Conservation (phyloP, 345 rosid genomes). For the Populus nigra region DNA sequence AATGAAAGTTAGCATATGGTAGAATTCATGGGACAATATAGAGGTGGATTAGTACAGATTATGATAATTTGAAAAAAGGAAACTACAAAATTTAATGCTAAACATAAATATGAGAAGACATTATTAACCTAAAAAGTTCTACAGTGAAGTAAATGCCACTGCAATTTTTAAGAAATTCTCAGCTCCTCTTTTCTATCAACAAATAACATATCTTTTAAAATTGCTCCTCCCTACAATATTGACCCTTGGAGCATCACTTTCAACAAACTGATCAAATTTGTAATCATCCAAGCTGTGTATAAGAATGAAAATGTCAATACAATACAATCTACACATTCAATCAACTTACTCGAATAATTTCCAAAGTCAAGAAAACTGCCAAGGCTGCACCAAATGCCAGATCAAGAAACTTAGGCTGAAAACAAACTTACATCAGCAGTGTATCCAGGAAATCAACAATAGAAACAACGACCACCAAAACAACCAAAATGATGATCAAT, state of each 20-base stretch:
- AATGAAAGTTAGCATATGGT: neutral
- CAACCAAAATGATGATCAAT: neutral
- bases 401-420: constrained; percentile 92
- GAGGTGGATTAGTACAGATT: neutral
- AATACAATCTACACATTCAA: neutral
- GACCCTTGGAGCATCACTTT: neutral
- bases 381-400: constrained; percentile 96
- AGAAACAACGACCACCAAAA: neutral
- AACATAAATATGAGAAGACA: neutral
- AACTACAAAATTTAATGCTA: neutral
- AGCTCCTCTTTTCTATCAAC: neutral
- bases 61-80: neutral
- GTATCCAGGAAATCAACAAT: neutral
- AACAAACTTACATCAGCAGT: constrained; percentile 15
- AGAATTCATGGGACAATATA: neutral
- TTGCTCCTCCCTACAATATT: neutral
- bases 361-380: constrained; percentile 71
- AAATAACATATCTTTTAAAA: neutral
- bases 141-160: neutral
- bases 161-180: neutral
- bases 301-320: neutral
- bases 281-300: neutral
- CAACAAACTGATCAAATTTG: neutral
- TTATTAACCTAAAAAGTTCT: neutral
- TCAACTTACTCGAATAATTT: constrained; percentile 80